A percentile compares a stretch with the other conserved stretches of the same genome.
These are phyloP conservation scores for Besnoitia besnoiti DNA, from an alignment of 169 alveolate species.

Conservation along the genomic window DNA sequence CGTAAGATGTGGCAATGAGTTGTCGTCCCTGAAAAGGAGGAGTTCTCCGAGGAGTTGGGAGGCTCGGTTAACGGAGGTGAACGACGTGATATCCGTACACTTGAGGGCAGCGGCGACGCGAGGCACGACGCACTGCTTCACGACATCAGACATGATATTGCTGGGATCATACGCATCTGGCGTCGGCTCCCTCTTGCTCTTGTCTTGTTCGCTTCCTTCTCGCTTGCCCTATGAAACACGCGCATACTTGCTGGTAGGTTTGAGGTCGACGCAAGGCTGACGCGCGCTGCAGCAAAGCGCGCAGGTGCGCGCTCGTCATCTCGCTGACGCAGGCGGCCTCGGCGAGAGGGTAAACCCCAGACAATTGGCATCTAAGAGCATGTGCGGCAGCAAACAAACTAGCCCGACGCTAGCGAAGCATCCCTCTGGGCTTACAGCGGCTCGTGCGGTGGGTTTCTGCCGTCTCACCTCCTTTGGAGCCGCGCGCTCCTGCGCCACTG, in stretches of 20 bases:
- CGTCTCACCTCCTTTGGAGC: background rate
- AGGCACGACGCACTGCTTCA: background rate
- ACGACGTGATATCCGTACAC: constrained; percentile 30
- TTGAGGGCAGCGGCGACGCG: constrained; percentile 2
- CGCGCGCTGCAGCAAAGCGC: too few relatives aligned
- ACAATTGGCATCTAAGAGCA: too few relatives aligned
- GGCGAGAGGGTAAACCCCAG: too few relatives aligned
- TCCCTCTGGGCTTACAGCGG: too few relatives aligned
- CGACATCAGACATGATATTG: background rate
- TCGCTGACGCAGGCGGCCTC: too few relatives aligned
- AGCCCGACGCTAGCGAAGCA: too few relatives aligned
- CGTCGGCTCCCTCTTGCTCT: background rate
- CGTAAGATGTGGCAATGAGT: background rate
- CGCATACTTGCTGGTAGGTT: too few relatives aligned
- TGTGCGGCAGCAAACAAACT: too few relatives aligned
- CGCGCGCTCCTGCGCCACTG: background rate
- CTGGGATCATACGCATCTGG: background rate
- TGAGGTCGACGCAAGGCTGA: too few relatives aligned
- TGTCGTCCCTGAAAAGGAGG: background rate
- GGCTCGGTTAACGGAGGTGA: background rate
- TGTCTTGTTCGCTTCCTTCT: background rate
- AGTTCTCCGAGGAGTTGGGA: background rate
- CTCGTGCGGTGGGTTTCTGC: too few relatives aligned
- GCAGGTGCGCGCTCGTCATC: too few relatives aligned
- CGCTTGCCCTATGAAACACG: background rate